Conservation (phyloP, 306 rosid species). For the Albizia julibrissin region DNA sequence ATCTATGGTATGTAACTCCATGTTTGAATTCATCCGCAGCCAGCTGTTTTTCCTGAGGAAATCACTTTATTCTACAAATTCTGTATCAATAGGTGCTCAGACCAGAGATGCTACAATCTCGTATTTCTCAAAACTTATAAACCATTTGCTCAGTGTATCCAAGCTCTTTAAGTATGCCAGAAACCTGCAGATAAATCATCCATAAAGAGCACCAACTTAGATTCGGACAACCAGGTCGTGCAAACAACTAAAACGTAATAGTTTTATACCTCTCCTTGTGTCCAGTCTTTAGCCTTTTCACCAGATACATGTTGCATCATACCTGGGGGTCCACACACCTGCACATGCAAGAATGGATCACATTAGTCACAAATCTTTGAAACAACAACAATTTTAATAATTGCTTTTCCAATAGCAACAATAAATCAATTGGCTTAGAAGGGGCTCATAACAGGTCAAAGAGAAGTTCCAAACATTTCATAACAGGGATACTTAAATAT, state of each 20-base stretch:
- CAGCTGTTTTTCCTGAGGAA: constrained; percentile 32
- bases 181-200: constrained; percentile 58
- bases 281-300: constrained; percentile 80
- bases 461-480: constrained; percentile 16
- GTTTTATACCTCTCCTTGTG: constrained; percentile 91
- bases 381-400: not conserved
- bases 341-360: constrained; percentile 33
- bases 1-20: constrained; percentile 29
- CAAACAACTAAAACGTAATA: not conserved
- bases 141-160: constrained; percentile 97
- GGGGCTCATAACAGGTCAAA: constrained; percentile 5
- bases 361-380: not conserved
- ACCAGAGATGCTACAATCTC: constrained; percentile 28
- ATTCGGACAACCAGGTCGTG: constrained; percentile 19
- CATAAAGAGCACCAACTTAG: constrained; percentile 7
- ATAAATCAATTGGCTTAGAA: constrained; percentile 9
- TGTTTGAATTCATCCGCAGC: constrained; percentile 28
- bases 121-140: constrained; percentile 72
- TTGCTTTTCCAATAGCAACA: not conserved
- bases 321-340: constrained; percentile 99
- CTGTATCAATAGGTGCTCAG: constrained; percentile 1
- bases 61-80: constrained; percentile 35
- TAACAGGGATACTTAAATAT: constrained; percentile 4
- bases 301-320: constrained; percentile 91
- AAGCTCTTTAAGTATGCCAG: constrained; percentile 82